A percentile compares a stretch with the other conserved stretches of the same genome.
These are phyloP conservation scores for Zasmidium angulare DNA, from an alignment of 2,329 filamentous ascomycete species.

Conservation along the genomic window DNA sequence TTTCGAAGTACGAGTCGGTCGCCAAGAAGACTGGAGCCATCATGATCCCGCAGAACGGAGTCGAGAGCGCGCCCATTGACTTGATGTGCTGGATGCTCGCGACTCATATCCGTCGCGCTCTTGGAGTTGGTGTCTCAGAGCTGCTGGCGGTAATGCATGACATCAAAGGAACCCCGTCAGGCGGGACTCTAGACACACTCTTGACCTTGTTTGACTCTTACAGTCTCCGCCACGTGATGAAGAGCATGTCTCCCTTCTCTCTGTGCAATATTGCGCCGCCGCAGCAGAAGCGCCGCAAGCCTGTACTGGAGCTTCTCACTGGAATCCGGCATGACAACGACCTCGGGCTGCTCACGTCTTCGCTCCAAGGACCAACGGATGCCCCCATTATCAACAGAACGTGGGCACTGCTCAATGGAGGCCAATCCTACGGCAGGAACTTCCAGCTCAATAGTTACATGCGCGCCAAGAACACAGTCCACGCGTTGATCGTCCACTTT, in stretches of 20 bases:
- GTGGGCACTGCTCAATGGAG: constrained; percentile 54
- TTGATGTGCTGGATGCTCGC: constrained; percentile 53
- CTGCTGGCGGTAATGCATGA: constrained; percentile 50
- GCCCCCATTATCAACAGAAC: constrained; percentile 59
- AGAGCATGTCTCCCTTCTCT: constrained; percentile 52
- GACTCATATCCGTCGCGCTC: constrained; percentile 53
- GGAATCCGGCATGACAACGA: constrained; percentile 56
- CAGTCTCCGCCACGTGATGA: constrained; percentile 47
- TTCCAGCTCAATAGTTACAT: constrained; percentile 61
- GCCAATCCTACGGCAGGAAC: constrained; percentile 56
- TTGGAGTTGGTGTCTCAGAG: constrained; percentile 51
- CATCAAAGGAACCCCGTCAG: constrained; percentile 54
- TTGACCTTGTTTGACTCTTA: constrained; percentile 56
- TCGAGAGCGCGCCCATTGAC: constrained; percentile 63
- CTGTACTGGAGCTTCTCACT: constrained; percentile 43
- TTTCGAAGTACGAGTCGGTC: constrained; percentile 59
- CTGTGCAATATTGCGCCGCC: constrained; percentile 48
- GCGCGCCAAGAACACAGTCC: constrained; percentile 50
- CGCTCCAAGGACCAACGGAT: constrained; percentile 54
- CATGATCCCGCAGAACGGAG: constrained; percentile 60
- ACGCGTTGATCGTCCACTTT: constrained; percentile 51
- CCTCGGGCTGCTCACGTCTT: constrained; percentile 59
- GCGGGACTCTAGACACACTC: constrained; percentile 64
- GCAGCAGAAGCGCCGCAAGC: constrained; percentile 29
- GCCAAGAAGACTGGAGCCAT: constrained; percentile 62